Evolutionary conservation across 371 early-diverging fungal genomes (phyloP).

Genomic region (Rhizopus arrhizus): DNA sequence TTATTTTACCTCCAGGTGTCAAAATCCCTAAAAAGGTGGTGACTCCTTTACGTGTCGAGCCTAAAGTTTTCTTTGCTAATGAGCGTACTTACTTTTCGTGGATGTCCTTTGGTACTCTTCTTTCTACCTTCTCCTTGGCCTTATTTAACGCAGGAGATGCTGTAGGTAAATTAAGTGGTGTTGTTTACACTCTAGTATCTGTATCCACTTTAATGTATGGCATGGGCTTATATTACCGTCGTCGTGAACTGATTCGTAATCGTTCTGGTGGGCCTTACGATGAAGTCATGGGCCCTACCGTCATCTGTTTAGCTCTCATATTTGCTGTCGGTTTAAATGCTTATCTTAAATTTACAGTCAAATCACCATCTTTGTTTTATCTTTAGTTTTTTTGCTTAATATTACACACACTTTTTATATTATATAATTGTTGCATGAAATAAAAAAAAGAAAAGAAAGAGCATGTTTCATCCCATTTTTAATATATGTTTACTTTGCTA

Average conservation of each 20-base stretch:
- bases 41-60: slow-evolving; percentile 93
- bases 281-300: slow-evolving; percentile 79
- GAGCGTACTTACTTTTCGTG: slow-evolving; percentile 98
- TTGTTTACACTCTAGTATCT: slow-evolving; percentile 82
- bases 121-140: slow-evolving; percentile 79
- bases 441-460: neutral
- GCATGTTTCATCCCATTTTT: neutral
- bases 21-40: slow-evolving; percentile 66
- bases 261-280: slow-evolving; percentile 78
- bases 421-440: neutral
- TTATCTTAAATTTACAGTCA: slow-evolving; percentile 70
- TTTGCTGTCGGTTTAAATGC: slow-evolving; percentile 87
- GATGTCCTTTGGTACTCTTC: slow-evolving; percentile 76
- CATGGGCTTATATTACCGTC: slow-evolving; percentile 90
- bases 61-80: slow-evolving; percentile 99
- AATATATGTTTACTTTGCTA: neutral
- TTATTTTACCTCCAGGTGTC: slow-evolving; percentile 52
- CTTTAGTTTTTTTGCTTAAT: slow-evolving; percentile 15
- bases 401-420: neutral
- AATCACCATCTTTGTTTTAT: slow-evolving; percentile 30
- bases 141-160: slow-evolving; percentile 85
- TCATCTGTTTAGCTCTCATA: slow-evolving; percentile 85
- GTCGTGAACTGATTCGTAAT: slow-evolving; percentile 77
- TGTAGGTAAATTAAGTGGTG: slow-evolving; percentile 72
- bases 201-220: slow-evolving; percentile 89